Percentiles rank a stretch among this genome's conserved stretches.
These are phyloP conservation scores for Xerocomus cyaneibrunnescens DNA, from an alignment of 1,284 basidiomycete genomes.

Conservation along the genomic window DNA sequence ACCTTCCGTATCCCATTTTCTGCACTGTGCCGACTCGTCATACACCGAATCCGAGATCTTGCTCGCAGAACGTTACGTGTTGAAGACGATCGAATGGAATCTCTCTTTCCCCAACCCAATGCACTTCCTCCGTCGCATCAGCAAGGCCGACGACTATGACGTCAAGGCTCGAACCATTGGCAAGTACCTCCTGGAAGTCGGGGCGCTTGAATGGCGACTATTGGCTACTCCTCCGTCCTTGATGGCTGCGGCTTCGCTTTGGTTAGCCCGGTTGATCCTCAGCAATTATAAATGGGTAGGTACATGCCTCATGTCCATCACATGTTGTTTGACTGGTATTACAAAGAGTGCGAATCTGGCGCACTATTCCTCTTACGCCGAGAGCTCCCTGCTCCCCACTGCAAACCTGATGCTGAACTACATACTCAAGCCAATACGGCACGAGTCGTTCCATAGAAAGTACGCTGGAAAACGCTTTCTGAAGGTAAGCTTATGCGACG, in stretches of 20 bases:
- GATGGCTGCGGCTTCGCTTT: slow-evolving; percentile 87
- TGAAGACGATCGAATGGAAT: slow-evolving; percentile 92
- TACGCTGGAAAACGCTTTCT: slow-evolving; percentile 84
- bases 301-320: slow-evolving; percentile 3
- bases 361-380: slow-evolving; percentile 90
- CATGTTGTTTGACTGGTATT: background rate
- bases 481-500: slow-evolving; percentile 52
- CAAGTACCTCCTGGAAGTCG: slow-evolving; percentile 93
- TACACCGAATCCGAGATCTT: slow-evolving; percentile 89
- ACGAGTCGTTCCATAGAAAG: slow-evolving; percentile 81
- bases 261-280: slow-evolving; percentile 87
- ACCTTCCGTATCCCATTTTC: slow-evolving; percentile 85
- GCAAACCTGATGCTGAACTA: slow-evolving; percentile 96
- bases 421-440: slow-evolving; percentile 70
- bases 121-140: slow-evolving; percentile 88
- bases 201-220: slow-evolving; percentile 84
- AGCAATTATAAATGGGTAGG: slow-evolving; percentile 86
- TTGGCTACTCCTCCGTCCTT: slow-evolving; percentile 81
- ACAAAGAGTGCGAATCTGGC: slow-evolving; percentile 80
- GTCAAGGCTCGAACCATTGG: slow-evolving; percentile 88
- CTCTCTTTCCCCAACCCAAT: slow-evolving; percentile 92
- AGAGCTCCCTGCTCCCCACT: slow-evolving; percentile 80
- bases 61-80: slow-evolving; percentile 90
- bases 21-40: slow-evolving; percentile 86
- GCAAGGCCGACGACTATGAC: slow-evolving; percentile 97